Evolutionary conservation across 495 filamentous ascomycete species (phyloP).

Genomic region (Lepraria neglecta): DNA sequence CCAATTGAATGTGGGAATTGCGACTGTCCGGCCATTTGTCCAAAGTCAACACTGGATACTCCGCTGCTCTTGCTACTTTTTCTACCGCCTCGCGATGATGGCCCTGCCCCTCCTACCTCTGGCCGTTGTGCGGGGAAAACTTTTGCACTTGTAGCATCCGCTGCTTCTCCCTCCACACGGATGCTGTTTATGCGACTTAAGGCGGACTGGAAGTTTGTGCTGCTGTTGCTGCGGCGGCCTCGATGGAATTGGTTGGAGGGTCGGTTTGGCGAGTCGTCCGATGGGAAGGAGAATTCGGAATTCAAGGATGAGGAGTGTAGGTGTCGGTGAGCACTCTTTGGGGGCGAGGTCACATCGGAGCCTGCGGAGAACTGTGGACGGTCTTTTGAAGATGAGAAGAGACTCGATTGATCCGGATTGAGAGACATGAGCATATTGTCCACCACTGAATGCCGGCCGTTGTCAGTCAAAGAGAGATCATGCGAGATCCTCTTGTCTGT

Average conservation of each 20-base stretch:
- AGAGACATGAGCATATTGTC: constrained; percentile 89
- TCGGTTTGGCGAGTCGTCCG: constrained; percentile 57
- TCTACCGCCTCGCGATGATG: constrained; percentile 33
- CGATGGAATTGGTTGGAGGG: constrained; percentile 54
- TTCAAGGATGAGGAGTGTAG: constrained; percentile 63
- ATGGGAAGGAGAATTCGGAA: constrained; percentile 64
- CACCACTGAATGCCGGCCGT: constrained; percentile 78
- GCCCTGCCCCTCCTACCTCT: not conserved
- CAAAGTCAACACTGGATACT: constrained; percentile 61
- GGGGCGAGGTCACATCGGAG: constrained; percentile 29
- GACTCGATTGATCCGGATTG: constrained; percentile 45
- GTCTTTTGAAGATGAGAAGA: constrained; percentile 29
- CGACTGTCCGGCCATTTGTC: constrained; percentile 40
- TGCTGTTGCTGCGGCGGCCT: constrained; percentile 73
- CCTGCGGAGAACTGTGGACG: constrained; percentile 25
- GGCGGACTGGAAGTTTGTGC: constrained; percentile 62
- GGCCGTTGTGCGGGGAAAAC: constrained; percentile 35
- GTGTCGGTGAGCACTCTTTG: constrained; percentile 43
- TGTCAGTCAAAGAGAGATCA: constrained; percentile 72
- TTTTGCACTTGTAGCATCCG: constrained; percentile 35
- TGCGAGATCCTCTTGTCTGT: constrained; percentile 68
- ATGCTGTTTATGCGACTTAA: constrained; percentile 59
- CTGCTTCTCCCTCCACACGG: constrained; percentile 39
- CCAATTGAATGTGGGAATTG: constrained; percentile 52
- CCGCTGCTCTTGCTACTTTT: constrained; percentile 71